Evolutionary conservation across 1,284 basidiomycete genomes (phyloP), one percentile per base, ranked within the genome.

Genomic region (Ustilago trichophora): DNA sequence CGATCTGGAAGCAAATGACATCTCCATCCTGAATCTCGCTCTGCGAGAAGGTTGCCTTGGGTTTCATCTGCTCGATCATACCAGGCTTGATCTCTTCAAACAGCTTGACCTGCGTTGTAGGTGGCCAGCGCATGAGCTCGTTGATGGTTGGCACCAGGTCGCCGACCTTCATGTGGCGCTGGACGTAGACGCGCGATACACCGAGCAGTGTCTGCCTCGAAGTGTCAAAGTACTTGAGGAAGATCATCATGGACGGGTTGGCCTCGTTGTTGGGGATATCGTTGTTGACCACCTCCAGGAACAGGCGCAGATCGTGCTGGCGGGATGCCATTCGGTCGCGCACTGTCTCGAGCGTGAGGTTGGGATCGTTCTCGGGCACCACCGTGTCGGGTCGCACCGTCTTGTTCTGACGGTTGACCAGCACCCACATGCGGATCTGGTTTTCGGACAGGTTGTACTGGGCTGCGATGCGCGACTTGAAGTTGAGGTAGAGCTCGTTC

Each of bases 81-180:
- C 93, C 93, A 11, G 96, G 96, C 87, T 99, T 98, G 84, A 99
- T 98, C 90, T 99, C 96, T 87, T 99, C 96, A 78, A 91, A 98
- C 27, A 98, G 86, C 84, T 93, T 97, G 78, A 98, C 83, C 26
- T 94, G 92, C 13, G 94, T 98, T 16, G 90, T 90, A n/a, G 91
- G 88, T 10, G 91, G 89, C 92, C 93, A 98, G 33, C 91, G 88
- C 93, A 98, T 96, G 60, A 89, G 88, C 83, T 98, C 93, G 82
- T 97, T 96, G 83, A 99, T 93, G 57, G 91, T 83, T 32, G 87
- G 86, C 31, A 88, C 84, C 16, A 99, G 85, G 73, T 98, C 95
- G 59, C 88, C 87, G 44, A 98, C 93, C 84, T 96, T 97, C 83
- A 86, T 88, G 60, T 90, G 90, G 79, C 91, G 88, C 73, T 88